phyloP scores from a whole-genome alignment of 192 early-diverging fungal genomes.

The Dissophora ornata region DNA sequence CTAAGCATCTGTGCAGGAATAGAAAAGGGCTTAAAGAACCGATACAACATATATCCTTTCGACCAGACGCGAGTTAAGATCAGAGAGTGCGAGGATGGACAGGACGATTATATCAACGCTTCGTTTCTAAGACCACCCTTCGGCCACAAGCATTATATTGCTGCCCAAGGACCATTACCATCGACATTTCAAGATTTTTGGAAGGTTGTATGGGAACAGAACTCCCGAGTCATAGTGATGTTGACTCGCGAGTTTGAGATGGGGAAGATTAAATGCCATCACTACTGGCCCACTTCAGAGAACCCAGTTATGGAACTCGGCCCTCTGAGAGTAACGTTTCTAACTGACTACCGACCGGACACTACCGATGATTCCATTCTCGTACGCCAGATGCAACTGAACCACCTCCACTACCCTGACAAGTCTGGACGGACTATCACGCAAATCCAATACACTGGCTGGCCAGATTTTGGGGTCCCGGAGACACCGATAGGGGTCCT shows the following conservation, averaged over 20 bases:
- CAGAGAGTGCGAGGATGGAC: conserved; percentile 17
- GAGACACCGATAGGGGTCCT: conserved; percentile 76
- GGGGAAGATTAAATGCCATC: conserved; percentile 84
- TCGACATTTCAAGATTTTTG: conserved; percentile 93
- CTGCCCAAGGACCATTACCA: conserved; percentile 80
- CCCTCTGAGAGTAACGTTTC: conserved; percentile 58
- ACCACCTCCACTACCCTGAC: conserved; percentile 14
- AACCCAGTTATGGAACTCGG: conserved; percentile 59
- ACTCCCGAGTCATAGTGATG: conserved; percentile 88
- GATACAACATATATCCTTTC: conserved; percentile 90
- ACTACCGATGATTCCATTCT: conserved; percentile 62
- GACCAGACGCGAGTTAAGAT: conserved; percentile 70
- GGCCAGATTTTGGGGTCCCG: conserved; percentile 92
- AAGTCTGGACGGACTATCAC: conserved; percentile 62
- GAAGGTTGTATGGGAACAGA: conserved; percentile 95
- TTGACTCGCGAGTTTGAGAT: conserved; percentile 91
- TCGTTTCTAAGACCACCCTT: conserved; percentile 47
- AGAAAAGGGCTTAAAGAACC: conserved; percentile 78
- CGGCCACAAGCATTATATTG: conserved; percentile 58
- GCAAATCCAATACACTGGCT: conserved; percentile 88
- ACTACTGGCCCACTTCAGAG: conserved; percentile 83
- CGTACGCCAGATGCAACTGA: conserved; percentile 63
- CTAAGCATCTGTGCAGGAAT: conserved; percentile 83
- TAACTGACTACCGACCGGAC: conserved; percentile 61
- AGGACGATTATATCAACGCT: conserved; percentile 58